Evolutionary conservation across 305 asterid species (phyloP), one percentile per base, ranked within the genome.

Genomic region (Ajuga reptans): DNA sequence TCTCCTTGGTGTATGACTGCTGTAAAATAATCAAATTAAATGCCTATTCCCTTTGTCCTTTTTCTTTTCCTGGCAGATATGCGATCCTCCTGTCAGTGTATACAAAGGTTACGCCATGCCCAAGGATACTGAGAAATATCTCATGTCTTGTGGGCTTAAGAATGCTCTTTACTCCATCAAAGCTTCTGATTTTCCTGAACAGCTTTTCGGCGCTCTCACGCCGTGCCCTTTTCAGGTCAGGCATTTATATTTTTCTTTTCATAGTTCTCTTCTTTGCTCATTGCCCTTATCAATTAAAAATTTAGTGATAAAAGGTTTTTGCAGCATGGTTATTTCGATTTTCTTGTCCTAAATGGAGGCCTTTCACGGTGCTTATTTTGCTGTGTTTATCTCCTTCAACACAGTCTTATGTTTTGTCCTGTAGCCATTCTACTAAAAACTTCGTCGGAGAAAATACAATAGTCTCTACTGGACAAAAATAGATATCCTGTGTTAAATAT

Each of bases 71-170:
- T 68, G 73, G 72, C 83, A 94, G 99, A 82, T 91, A 82, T 84
- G 93, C 36, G 96, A 94, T 70, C 96, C 93, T 75, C 96, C 99
- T 29, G 97, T 88, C 53, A 91, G 97, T 64, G 97, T 87, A 56
- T 91, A 80, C 69, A 94, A 94, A 83, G 96, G 97, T 52, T 73
- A 89, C 66, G 75, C 89, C 66, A 82, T 94, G 91, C 90, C 91
- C 49, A 87, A 91, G 83, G 93, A 89, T 72, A 86, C 99, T 5
- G 93, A 91, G 74, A 85, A 91, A 75, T 85, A 91, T 80, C 96
- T 94, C 15, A 79, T 81, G 53, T 83, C 96, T 39, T 72, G 88
- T 76, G 96, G 97, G 73, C 95, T 91, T 76, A 84, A 86, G 83
- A 85, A 94, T 74, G 93, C 97, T 64, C 92, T 91, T 53, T 94